A percentile compares a stretch with the other conserved stretches of the same genome.
These are phyloP conservation scores for Grosmannia huntii DNA, from an alignment of 2,329 filamentous ascomycete species.

Conservation along the genomic window DNA sequence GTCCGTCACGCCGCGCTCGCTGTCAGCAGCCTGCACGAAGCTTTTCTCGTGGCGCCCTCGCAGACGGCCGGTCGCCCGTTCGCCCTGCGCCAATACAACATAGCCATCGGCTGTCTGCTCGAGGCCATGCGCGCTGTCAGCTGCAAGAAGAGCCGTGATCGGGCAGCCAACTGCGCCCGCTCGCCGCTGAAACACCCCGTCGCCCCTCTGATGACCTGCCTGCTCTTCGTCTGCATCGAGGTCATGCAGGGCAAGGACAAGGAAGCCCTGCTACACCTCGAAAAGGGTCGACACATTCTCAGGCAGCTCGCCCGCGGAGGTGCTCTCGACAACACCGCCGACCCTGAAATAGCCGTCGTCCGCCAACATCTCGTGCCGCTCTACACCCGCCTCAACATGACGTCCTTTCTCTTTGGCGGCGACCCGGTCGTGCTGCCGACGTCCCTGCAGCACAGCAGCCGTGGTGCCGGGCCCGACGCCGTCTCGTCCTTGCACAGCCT, in stretches of 20 bases:
- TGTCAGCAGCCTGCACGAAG: constrained; percentile 18
- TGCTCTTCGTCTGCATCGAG: constrained; percentile 34
- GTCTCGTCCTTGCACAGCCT: constrained; percentile 22
- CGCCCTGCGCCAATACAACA: too few relatives aligned
- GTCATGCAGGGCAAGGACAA: constrained; percentile 36
- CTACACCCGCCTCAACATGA: constrained; percentile 29
- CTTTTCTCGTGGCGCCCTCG: too few relatives aligned
- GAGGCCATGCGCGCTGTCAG: too few relatives aligned
- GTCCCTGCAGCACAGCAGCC: constrained; percentile 16
- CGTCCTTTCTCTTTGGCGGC: constrained; percentile 27
- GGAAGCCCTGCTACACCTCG: constrained; percentile 31
- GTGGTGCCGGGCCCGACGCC: constrained; percentile 15
- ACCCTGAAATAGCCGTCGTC: constrained; percentile 24
- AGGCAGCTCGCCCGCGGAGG: constrained; percentile 18
- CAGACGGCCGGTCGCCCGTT: too few relatives aligned
- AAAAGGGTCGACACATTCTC: constrained; percentile 29
- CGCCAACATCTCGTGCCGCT: constrained; percentile 28
- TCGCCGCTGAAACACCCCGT: constrained; percentile 1
- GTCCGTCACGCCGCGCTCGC: constrained; percentile 19
- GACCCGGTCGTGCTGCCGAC: constrained; percentile 23
- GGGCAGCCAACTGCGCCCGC: too few relatives aligned
- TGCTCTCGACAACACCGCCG: constrained; percentile 7
- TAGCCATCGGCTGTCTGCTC: too few relatives aligned
- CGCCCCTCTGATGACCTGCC: constrained; percentile 8
- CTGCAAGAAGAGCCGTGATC: too few relatives aligned